Evolutionary conservation across 2,329 filamentous ascomycete species (phyloP), one percentile per base, ranked within the genome.

Genomic region (Exophiala oligosperma): DNA sequence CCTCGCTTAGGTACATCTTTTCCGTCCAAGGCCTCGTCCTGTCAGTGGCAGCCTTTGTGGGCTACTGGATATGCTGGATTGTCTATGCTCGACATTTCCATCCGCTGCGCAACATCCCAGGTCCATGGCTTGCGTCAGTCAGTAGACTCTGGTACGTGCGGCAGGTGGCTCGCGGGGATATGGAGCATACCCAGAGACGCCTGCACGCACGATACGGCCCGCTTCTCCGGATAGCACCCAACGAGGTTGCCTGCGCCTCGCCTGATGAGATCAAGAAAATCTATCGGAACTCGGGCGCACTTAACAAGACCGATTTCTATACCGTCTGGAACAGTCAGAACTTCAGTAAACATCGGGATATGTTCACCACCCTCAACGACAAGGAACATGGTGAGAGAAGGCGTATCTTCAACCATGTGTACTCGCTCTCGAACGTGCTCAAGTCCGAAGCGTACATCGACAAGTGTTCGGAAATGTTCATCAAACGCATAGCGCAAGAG

Each of bases 201-300:
- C 54, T 66, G 44, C 64, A 66, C 38, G 29, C 44, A 43, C 14
- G 48, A 23, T 55, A 64, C 37, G 64, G 64, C 5, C 50, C 55
- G 2, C 65, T 76, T 2, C 73, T 78, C 17, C 71, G 77, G 1
- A 70, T 76, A 12, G 67, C 69, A 0, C 77, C 77, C 0, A 70
- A 71, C 38, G 68, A 76, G 26, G 63, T 70, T 21, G 59, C 65
- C 14, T 68, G 63, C 44, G 62, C 62, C 38, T 64, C 66, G 21
- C 66, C 64, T 2, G 59, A 66, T 14, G 65, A 68, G 26, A 62
- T 68, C 59, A 66, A 67, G 44, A 60, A 49, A 7, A 65, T 70
- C 37, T 71, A 65, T 40, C 53, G 67, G 53, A 63, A 60, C 53
- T 56, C 64, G 37, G 48, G 35, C 9, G 55, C 47, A 17, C 32